Conservation (phyloP, 2,329 filamentous ascomycete species). For the Plenodomus biglobosus region DNA sequence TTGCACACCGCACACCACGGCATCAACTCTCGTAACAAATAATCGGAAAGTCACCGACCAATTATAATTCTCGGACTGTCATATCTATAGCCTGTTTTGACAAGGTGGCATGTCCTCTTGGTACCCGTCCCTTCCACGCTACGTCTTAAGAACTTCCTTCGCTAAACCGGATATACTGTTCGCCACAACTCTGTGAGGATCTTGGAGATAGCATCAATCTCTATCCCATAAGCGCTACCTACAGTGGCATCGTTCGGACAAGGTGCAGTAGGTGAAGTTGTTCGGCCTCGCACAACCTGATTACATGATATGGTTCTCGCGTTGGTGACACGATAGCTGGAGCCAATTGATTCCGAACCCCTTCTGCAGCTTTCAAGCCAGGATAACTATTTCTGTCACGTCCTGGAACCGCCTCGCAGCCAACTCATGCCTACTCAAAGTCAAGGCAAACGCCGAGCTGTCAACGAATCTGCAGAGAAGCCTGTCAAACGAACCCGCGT, state of each 20-base stretch:
- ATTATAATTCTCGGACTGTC: no score
- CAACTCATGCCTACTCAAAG: constrained; percentile 31
- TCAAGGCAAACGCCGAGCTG: constrained; percentile 29
- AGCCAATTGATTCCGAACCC: constrained; percentile 2
- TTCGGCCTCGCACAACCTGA: neutral
- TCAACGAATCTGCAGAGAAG: constrained; percentile 20
- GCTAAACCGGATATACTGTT: no score
- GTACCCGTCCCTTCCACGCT: no score
- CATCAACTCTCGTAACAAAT: no score
- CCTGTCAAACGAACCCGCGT: constrained; percentile 61
- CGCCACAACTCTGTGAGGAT: no score
- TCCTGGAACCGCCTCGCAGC: constrained; percentile 1
- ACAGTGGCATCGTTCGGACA: neutral
- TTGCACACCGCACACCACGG: no score
- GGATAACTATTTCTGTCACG: neutral
- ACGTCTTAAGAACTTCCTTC: no score
- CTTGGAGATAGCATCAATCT: neutral
- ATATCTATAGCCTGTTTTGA: no score
- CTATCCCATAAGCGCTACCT: neutral
- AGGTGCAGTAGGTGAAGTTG: neutral
- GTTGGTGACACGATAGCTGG: neutral
- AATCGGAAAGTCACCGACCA: no score
- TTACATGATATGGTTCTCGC: neutral
- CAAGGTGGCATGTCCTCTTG: no score
- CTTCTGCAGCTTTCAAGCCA: constrained; percentile 1